A percentile compares a stretch with the other conserved stretches of the same genome.
Conservation (phyloP, 495 filamentous ascomycete genomes). For the Halenospora varia region DNA sequence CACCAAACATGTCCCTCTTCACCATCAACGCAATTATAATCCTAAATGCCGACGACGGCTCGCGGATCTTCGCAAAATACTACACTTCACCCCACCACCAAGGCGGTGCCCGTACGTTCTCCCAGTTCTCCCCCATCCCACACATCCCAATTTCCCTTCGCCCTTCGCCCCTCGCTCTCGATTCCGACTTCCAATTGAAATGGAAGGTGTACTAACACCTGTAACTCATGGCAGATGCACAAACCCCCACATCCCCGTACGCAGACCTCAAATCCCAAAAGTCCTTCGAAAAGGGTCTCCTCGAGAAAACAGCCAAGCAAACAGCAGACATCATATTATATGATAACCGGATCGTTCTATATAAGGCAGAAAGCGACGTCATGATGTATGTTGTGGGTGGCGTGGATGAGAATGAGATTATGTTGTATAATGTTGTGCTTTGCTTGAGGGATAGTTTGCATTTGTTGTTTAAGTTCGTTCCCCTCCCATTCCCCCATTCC, state of each 20-base stretch:
- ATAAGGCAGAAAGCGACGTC: constrained; percentile 96
- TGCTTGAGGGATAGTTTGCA: constrained; percentile 85
- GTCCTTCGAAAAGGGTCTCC: constrained; percentile 90
- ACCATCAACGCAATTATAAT: constrained; percentile 90
- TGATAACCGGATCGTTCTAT: constrained; percentile 91
- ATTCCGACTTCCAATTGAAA: neutral
- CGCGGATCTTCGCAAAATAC: constrained; percentile 93
- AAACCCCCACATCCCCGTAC: constrained; percentile 65
- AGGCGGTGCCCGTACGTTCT: constrained; percentile 1
- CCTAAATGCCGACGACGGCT: constrained; percentile 81
- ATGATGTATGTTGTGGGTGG: constrained; percentile 95
- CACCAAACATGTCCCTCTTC: constrained; percentile 73
- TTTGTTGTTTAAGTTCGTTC: constrained; percentile 81
- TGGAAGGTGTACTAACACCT: neutral
- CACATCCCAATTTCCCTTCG: neutral
- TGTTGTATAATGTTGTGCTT: constrained; percentile 90
- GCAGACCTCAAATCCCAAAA: constrained; percentile 88
- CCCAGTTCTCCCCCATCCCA: no score
- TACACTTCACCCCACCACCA: constrained; percentile 78
- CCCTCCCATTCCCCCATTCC: neutral
- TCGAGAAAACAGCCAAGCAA: constrained; percentile 96
- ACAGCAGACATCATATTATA: constrained; percentile 93
- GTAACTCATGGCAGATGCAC: no score
- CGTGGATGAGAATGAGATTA: constrained; percentile 91
- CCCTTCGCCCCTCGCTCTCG: constrained; percentile 6